Base-by-base conservation (phyloP, 495 filamentous ascomycete genomes). In the Penicillium taxi region DNA sequence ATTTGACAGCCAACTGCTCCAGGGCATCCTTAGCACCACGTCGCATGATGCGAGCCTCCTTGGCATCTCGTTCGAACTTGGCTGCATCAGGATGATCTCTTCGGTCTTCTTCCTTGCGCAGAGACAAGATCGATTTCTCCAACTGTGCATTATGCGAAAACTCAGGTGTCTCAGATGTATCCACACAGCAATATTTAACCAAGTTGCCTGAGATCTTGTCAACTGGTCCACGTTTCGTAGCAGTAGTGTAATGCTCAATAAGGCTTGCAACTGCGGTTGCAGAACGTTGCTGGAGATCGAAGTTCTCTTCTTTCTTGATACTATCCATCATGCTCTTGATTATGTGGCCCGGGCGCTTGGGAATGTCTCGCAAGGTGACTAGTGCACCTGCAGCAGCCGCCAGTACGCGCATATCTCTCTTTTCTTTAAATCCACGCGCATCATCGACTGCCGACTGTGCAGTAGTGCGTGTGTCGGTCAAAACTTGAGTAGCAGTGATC, bases 241-340 rank as follows among this genome's bases (percentile, higher is more conserved):
- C 72, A 9, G 74, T 72, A 5, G 85, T 86, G 49, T 96, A 89
- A 17, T 88, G 72, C 41, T 82, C 77, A n/a, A 98, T 78, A n/a
- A 96, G 71, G 13, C 73, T 66, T 5, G 86, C 84, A 21, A 96
- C 78, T 11, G 87, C 85, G 5, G 70, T 73, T 6, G 88, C 86
- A 16, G 93, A 95, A 18, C 90, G 85, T 45, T 78, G 77, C 55
- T 98, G 91, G 24, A 98, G 69, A 45, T 94, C 86, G 22, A 82
- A 54, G 47, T 90, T 96, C 50, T 96, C 90, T 59, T 98, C 91
- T 20, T 77, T 75, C 66, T 96, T 96, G 56, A 96, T 77, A 53
- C 89, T 96, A 48, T 98, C 91, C 90, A 96, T 98, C 60, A 96
- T 84, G 13, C 78, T 82, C 62, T 94, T 94, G 63, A 98, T 96